Base-by-base conservation (phyloP, 1,139 yeast genomes). In the Magnusiomyces starmeri region DNA sequence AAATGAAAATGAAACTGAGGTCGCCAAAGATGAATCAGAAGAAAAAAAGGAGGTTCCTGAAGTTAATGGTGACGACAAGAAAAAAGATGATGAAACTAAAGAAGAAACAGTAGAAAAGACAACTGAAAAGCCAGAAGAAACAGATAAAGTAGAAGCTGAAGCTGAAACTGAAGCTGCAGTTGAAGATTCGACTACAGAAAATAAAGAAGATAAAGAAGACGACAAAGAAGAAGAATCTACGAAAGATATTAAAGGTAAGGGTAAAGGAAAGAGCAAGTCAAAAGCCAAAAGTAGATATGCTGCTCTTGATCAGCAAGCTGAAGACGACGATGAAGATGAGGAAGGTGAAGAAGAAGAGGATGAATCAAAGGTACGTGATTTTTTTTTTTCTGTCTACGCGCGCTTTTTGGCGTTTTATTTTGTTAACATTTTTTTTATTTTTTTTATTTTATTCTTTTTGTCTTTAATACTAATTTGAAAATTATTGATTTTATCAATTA, bases 61-160 rank as follows among this genome's bases (percentile, higher is more conserved):
- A 71, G 75, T 77, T 59, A 81, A 77, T 56, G 81, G 75, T 54
- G 72, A 71, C 34, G n/a, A 29, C 12, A 29, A 10, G 12, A 29
- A 29, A 29, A 10, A 10, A 49, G 75, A 70, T 48, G 75, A 77
- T n/a, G 69, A 70, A 60, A 65, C 59, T 57, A 70, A 62, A 62
- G 75, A 64, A 60, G 75, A 62, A 61, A 39, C 56, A 34, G 48
- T 35, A 25, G 18, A 22, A 22, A 50, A 10, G 29, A 14, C 50
- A 3, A 25, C 45, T 7, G 54, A 39, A n/a, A 18, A 39, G 25
- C 6, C 61, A 59, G 65, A 50, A 39, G 39, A 51, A 6, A 46
- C 50, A 34, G 34, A 52, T 16, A 46, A 20, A 12, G 39, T 48
- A 16, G 52, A 26, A 22, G 41, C 34, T n/a, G 39, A 24, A 29